phyloP scores from a whole-genome alignment of 805 yeast genomes.

The Suhomyces sp. region DNA sequence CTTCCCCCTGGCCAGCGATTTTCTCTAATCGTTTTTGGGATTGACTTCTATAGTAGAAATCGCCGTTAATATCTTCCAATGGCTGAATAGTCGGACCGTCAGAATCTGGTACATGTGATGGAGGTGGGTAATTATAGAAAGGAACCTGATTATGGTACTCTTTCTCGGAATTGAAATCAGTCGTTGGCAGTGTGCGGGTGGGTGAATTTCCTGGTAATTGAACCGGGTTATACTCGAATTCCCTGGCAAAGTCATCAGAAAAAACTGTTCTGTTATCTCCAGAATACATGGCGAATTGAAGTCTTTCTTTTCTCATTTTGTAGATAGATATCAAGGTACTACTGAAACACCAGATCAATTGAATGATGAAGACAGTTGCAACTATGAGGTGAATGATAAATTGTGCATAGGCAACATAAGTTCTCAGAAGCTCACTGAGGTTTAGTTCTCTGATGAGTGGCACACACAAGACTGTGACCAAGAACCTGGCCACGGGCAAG shows the following conservation, averaged over 20 bases:
- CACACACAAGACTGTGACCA: constrained; percentile 41
- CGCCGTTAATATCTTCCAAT: constrained; percentile 14
- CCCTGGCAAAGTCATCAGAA: constrained; percentile 1
- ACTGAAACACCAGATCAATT: constrained; percentile 28
- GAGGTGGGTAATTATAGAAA: neutral
- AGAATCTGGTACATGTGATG: neutral
- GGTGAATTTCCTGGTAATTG: neutral
- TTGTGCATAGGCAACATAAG: constrained; percentile 45
- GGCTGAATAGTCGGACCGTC: constrained; percentile 4
- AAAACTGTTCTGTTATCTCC: neutral
- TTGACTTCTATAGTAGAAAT: constrained; percentile 15
- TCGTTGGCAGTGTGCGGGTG: neutral
- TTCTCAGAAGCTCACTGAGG: constrained; percentile 35
- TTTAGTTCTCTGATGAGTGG: constrained; percentile 39
- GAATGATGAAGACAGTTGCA: constrained; percentile 27
- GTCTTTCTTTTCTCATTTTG: constrained; percentile 6
- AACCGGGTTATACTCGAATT: constrained; percentile 6
- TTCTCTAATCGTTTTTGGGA: constrained; percentile 11
- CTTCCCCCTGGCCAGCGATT: neutral
- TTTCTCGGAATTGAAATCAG: neutral
- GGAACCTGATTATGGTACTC: neutral
- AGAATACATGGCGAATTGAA: constrained; percentile 7
- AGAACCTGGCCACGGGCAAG: constrained; percentile 35
- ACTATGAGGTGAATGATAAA: constrained; percentile 37
- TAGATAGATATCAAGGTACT: constrained; percentile 24